A percentile compares a stretch with the other conserved stretches of the same genome.
Evolutionary conservation across 1,139 yeast genomes (phyloP).

Genomic region (Pichia cactophila): DNA sequence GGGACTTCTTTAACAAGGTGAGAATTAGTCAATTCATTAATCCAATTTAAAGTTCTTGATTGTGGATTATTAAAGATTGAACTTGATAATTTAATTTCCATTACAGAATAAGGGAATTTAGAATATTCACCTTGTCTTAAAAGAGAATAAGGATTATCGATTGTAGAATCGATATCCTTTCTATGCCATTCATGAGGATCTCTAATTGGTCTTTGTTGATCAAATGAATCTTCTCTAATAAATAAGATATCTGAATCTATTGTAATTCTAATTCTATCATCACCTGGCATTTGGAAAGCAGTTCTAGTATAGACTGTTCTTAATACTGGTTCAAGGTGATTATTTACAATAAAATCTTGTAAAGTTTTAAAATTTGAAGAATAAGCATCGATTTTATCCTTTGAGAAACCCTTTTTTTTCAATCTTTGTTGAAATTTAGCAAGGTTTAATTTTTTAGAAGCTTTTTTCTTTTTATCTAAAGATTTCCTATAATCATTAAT

Average conservation of each 20-base stretch:
- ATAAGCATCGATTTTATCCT: slow-evolving; percentile 42
- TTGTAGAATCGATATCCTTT: slow-evolving; percentile 74
- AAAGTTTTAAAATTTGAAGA: slow-evolving; percentile 51
- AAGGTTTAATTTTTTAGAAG: slow-evolving; percentile 21
- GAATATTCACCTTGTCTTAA: slow-evolving; percentile 81
- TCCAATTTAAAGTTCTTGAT: slow-evolving; percentile 58
- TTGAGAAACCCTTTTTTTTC: slow-evolving; percentile 48
- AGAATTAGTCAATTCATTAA: slow-evolving; percentile 75
- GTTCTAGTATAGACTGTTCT: slow-evolving; percentile 86
- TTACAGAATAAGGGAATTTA: slow-evolving; percentile 83
- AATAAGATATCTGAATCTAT: slow-evolving; percentile 84
- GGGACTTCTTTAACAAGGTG: slow-evolving; percentile 89
- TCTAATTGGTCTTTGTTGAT: slow-evolving; percentile 77
- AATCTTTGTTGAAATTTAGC: slow-evolving; percentile 39
- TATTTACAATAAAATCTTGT: slow-evolving; percentile 54
- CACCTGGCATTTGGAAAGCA: slow-evolving; percentile 98
- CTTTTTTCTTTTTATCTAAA: slow-evolving; percentile 8
- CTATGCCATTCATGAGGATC: slow-evolving; percentile 90
- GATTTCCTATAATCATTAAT: slow-evolving; percentile 9
- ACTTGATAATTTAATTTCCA: slow-evolving; percentile 76
- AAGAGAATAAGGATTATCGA: slow-evolving; percentile 60
- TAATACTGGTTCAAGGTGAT: slow-evolving; percentile 73
- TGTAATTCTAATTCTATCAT: slow-evolving; percentile 79
- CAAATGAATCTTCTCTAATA: slow-evolving; percentile 87
- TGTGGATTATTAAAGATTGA: slow-evolving; percentile 37